A percentile compares a stretch with the other conserved stretches of the same genome.
Conservation (phyloP, 805 yeast genomes). For the Candida methanosorbosa region DNA sequence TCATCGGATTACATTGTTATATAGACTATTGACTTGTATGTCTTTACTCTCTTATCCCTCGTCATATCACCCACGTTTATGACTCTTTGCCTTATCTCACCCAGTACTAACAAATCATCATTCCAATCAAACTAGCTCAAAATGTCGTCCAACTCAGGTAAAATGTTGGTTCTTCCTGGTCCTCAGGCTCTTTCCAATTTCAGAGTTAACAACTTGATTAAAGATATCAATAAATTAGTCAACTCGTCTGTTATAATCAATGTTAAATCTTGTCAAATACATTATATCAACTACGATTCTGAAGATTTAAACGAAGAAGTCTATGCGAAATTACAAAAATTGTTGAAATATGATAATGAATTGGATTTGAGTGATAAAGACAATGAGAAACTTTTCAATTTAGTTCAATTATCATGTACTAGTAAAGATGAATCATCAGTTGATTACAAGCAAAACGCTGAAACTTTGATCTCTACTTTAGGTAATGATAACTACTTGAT, state of each 20-base stretch:
- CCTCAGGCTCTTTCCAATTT: slow-evolving; percentile 85
- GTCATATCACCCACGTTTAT: no score
- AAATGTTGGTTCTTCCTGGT: slow-evolving; percentile 61
- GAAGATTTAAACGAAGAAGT: slow-evolving; percentile 30
- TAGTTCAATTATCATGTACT: slow-evolving; percentile 18
- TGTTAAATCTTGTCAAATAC: slow-evolving; percentile 69
- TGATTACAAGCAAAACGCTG: slow-evolving; percentile 7
- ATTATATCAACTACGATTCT: slow-evolving; percentile 61
- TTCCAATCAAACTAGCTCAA: no score
- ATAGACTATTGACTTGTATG: no score
- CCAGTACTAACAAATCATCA: no score
- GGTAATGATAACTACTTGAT: slow-evolving; percentile 47
- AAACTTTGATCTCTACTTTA: slow-evolving; percentile 10
- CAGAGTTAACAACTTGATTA: slow-evolving; percentile 65
- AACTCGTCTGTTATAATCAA: slow-evolving; percentile 58
- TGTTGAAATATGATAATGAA: slow-evolving; percentile 69
- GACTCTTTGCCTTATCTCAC: background rate
- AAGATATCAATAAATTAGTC: slow-evolving; percentile 65
- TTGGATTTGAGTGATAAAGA: slow-evolving; percentile 41
- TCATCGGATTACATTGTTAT: no score
- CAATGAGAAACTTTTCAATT: slow-evolving; percentile 11
- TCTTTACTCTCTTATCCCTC: no score
- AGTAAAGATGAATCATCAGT: slow-evolving; percentile 20
- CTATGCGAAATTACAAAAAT: slow-evolving; percentile 40
- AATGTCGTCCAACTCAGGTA: slow-evolving; percentile 3